Base-by-base conservation (phyloP, 1,284 basidiomycete species). In the Heimioporus retisporus region DNA sequence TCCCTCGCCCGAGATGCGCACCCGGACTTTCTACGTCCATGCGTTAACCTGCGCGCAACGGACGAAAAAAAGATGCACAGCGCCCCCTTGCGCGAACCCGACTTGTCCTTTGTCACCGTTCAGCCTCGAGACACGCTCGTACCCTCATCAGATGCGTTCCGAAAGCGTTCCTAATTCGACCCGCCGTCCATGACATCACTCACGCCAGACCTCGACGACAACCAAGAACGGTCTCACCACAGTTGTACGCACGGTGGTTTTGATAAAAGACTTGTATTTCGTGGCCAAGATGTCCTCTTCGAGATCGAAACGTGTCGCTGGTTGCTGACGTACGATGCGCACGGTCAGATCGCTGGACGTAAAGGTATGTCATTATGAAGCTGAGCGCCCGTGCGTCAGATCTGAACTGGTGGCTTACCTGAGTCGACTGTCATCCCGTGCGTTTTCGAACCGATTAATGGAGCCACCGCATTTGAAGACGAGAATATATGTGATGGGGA, bases 221-320 rank as follows among this genome's bases (percentile, higher is more conserved):
- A 18, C 35, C 35, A 40, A 40, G 35, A 40, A 11, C 35, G 35
- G 35, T 40, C 35, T 40, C 35, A 87, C 86, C 68, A 86, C 65
- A 25, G 81, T 82, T n/a, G 73, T 75, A 35, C 73, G 71, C 18
- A 85, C 82, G 6, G 81, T 79, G 4, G 70, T 67, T 65, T 84
- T 87, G 48, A 91, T 75, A 8, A 79, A 72, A 25, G 71, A 65
- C 69, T 84, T 89, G 75, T 83, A 84, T 59, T 81, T 75, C n/a
- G 75, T 73, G n/a, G 62, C 71, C 46, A 90, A 75, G 6, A 76
- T 72, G 2, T 83, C 84, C 19, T 74, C 66, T 13, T 81, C 76
- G n/a, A 90, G 70, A 15, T 69, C 68, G 59, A 88, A 77, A 16
- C 77, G 68, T 19, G 75, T 67, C 72, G 88, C 88, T 4, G 89